Percentiles rank a stretch among this genome's conserved stretches.
phyloP scores from a whole-genome alignment of 352 stramenopile genomes.

The Phytophthora niederhauseri region DNA sequence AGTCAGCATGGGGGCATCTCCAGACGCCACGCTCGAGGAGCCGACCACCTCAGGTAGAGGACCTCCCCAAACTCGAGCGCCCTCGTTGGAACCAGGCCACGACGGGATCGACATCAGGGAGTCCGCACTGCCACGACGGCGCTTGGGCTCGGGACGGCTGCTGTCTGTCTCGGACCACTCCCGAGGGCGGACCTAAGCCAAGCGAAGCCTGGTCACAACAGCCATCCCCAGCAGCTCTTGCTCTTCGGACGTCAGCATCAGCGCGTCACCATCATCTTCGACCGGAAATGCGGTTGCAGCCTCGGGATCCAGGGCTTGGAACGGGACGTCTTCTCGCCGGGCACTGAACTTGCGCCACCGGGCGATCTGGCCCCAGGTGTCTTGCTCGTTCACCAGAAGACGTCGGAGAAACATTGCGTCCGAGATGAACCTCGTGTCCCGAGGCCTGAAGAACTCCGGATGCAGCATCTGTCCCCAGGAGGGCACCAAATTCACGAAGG shows the following conservation, averaged over 20 bases:
- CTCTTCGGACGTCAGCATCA: no score
- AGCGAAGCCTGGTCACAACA: background rate
- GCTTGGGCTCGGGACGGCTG: background rate
- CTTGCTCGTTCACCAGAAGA: background rate
- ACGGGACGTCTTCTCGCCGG: background rate
- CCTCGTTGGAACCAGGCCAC: background rate
- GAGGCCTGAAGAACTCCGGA: background rate
- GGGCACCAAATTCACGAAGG: constrained; percentile 8
- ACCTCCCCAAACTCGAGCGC: background rate
- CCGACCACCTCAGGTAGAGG: background rate
- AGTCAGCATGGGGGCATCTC: constrained; percentile 6
- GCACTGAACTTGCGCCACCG: background rate
- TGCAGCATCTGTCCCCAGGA: background rate
- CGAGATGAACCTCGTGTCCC: background rate
- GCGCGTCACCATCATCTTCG: no score
- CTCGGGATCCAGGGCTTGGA: background rate
- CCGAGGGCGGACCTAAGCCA: background rate
- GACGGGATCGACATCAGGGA: background rate
- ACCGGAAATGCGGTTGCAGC: no score
- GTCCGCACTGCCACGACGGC: background rate
- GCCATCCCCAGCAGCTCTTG: no score
- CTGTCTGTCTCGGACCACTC: constrained; percentile 1
- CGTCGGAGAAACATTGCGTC: no score
- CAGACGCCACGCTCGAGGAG: no score
- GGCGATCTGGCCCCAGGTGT: constrained; percentile 2